A percentile compares a stretch with the other conserved stretches of the same genome.
Conservation (phyloP, 108 stramenopile species). For the Conticribra guillardii region DNA sequence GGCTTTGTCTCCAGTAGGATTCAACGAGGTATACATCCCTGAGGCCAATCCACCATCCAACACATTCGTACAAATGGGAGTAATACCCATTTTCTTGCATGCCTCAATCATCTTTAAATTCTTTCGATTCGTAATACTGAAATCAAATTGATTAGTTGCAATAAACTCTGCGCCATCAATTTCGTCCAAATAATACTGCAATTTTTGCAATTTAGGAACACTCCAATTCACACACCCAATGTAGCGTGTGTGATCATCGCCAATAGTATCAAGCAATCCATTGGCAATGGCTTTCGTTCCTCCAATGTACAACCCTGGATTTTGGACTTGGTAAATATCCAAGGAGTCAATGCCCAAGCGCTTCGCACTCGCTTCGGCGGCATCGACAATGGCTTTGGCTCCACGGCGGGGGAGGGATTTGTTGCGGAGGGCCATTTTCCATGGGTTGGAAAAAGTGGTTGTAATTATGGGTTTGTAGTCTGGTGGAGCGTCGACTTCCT, state of each 20-base stretch:
- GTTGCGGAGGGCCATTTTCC: slow-evolving; percentile 40
- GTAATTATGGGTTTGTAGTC: slow-evolving; percentile 41
- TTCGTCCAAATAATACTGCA: slow-evolving; percentile 28
- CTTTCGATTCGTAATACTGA: slow-evolving; percentile 80
- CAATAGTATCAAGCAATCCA: slow-evolving; percentile 48
- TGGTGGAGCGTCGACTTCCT: slow-evolving; percentile 44
- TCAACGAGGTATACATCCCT: slow-evolving; percentile 74
- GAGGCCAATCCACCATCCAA: slow-evolving; percentile 81
- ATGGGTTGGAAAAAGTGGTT: slow-evolving; percentile 53
- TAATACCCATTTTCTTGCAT: slow-evolving; percentile 82
- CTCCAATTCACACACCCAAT: slow-evolving; percentile 50
- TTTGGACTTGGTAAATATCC: slow-evolving; percentile 67
- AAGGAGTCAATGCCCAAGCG: slow-evolving; percentile 56
- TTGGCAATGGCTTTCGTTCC: slow-evolving; percentile 55
- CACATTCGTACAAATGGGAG: slow-evolving; percentile 75
- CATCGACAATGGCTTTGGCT: slow-evolving; percentile 34
- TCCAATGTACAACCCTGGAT: slow-evolving; percentile 67
- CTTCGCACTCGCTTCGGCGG: slow-evolving; percentile 60
- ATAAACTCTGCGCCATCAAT: slow-evolving; percentile 36
- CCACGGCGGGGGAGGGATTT: slow-evolving; percentile 37
- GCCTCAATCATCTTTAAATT: slow-evolving; percentile 67
- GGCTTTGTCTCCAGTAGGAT: slow-evolving; percentile 79
- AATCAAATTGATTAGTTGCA: slow-evolving; percentile 72
- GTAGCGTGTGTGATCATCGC: slow-evolving; percentile 49
- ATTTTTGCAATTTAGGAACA: slow-evolving; percentile 42